Base-by-base conservation (phyloP, 208 protist genomes). In the Leishmania martiniquensis region DNA sequence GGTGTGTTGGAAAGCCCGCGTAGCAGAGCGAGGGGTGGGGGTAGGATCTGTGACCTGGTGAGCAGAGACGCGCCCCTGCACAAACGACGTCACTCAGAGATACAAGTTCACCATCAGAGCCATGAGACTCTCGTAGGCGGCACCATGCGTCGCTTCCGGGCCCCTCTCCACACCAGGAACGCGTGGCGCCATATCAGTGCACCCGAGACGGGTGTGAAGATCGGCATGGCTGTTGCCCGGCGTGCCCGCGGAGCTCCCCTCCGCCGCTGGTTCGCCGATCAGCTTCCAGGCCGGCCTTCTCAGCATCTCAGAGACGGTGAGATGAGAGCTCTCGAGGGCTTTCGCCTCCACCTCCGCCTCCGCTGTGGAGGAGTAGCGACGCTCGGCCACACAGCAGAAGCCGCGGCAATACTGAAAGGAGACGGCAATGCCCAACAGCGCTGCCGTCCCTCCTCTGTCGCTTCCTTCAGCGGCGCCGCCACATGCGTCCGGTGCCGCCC, bases 41-140 rank as follows among this genome's bases (percentile, higher is more conserved):
- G 22, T 25, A 45, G 45, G 37, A 49, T 34, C 20, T 9, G 65
- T 49, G 25, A 45, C 29, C 20, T 34, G 12, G 29, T n/a, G 29
- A 57, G 47, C 67, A 57, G 17, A 72, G 12, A 29, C 20, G 29
- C n/a, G 29, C 20, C 5, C 67, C 0, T 29, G 22, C 44, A 57
- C 45, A 57, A 12, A 47, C 66, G 10, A 44, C 1, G 29, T 44
- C 49, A 32, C 32, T 62, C 57, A 84, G 10, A 84, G 63, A 42
- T 80, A 84, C 12, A 59, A 73, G 44, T 52, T 63, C 57, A 84
- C 80, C 66, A 84, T 54, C 42, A 84, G 70, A 12, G 80, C 71
- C 80, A 76, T 84, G 32, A 84, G 70, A 13, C 74, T 76, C 75
- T 84, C 80, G 34, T 80, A 84, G 17, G 60, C 69, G 51, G 25